These are phyloP conservation scores for Uromyces viciae-fabae DNA, from an alignment of 1,284 basidiomycete species.

Conservation along the genomic window DNA sequence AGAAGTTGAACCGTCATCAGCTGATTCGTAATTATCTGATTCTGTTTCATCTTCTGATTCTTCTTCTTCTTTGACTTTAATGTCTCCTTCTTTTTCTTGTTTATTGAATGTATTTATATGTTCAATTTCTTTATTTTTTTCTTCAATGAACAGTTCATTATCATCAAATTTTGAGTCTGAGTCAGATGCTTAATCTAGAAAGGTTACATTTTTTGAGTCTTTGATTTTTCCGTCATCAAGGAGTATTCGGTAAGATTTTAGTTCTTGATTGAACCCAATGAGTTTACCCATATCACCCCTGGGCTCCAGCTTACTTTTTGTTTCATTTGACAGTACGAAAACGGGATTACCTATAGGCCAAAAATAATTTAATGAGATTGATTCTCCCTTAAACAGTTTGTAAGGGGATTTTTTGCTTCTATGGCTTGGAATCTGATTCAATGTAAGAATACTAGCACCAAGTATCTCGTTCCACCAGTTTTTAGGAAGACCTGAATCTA, in stretches of 20 bases:
- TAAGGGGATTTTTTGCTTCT: neutral
- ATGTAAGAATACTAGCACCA: neutral
- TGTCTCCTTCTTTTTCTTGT: neutral
- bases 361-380: neutral
- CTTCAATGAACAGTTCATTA: neutral
- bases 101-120: too few relatives aligned
- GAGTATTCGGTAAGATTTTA: neutral
- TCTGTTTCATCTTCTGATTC: neutral
- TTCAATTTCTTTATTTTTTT: neutral
- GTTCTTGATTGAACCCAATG: neutral
- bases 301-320: neutral
- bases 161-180: neutral
- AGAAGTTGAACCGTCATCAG: neutral
- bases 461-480: neutral
- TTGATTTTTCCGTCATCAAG: neutral
- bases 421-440: neutral
- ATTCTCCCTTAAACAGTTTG: neutral
- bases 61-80: neutral
- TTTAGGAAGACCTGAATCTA: neutral
- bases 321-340: neutral
- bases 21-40: neutral
- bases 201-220: neutral
- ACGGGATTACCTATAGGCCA: neutral
- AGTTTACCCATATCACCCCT: neutral
- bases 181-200: constrained; percentile 5